These are phyloP conservation scores for Yamagishiella unicocca DNA, from an alignment of 139 green algal species.

Conservation along the genomic window DNA sequence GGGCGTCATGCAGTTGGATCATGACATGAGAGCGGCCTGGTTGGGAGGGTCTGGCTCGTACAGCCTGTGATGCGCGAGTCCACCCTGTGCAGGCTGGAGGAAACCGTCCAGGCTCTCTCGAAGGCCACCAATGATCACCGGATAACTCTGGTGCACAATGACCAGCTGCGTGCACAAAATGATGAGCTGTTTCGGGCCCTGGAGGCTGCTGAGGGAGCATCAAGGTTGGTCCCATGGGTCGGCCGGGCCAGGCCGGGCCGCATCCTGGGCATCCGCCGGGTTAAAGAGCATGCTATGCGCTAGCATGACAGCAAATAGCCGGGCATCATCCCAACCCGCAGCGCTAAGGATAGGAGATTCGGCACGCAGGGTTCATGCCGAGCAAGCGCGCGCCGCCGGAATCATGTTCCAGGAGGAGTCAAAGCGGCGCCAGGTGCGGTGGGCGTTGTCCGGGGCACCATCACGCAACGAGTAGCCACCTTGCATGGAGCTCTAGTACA, in stretches of 20 bases:
- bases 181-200: constrained; percentile 43
- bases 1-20: too few species aligned
- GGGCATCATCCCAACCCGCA: too few species aligned
- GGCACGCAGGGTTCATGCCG: constrained; percentile 17
- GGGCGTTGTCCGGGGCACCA: background rate
- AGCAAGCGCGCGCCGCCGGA: constrained; percentile 17
- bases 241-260: too few species aligned
- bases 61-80: too few species aligned
- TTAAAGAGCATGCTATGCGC: too few species aligned
- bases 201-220: constrained; percentile 41
- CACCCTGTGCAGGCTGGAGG: constrained; percentile 16
- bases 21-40: too few species aligned
- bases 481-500: too few species aligned
- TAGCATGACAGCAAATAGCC: too few species aligned
- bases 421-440: constrained; percentile 18
- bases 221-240: background rate
- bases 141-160: background rate
- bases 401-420: constrained; percentile 50
- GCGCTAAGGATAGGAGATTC: too few species aligned
- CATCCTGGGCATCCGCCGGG: too few species aligned
- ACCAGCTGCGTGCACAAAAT: constrained; percentile 5
- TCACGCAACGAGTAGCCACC: too few species aligned
- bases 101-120: background rate
- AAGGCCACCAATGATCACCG: background rate
- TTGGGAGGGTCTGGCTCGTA: too few species aligned